Percentiles rank a stretch among this genome's conserved stretches.
Conservation (phyloP, 805 yeast species). For the Saccharomycopsis guyanensis region DNA sequence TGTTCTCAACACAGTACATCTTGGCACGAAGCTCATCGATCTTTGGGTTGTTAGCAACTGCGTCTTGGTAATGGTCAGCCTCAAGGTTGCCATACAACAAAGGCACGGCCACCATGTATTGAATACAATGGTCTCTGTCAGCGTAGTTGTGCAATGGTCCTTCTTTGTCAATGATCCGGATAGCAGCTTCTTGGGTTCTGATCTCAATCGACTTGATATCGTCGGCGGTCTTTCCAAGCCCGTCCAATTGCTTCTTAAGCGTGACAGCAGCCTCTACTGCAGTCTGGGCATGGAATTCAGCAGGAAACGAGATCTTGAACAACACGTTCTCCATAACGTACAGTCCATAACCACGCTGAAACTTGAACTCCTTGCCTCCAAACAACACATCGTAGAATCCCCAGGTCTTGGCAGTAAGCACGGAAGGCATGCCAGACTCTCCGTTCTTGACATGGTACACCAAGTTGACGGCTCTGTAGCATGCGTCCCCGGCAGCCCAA, state of each 20-base stretch:
- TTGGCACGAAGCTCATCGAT: slow-evolving; percentile 45
- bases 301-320: slow-evolving; percentile 57
- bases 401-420: slow-evolving; percentile 51
- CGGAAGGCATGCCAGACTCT: slow-evolving; percentile 47
- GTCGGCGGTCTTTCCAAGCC: slow-evolving; percentile 35
- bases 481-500: slow-evolving; percentile 65
- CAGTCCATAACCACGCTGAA: slow-evolving; percentile 47
- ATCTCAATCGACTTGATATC: slow-evolving; percentile 44
- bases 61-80: slow-evolving; percentile 50
- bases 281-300: slow-evolving; percentile 60
- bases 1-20: slow-evolving; percentile 47
- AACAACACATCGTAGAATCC: slow-evolving; percentile 58
- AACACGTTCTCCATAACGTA: slow-evolving; percentile 58
- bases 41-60: slow-evolving; percentile 42
- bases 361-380: slow-evolving; percentile 42
- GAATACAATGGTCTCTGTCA: slow-evolving; percentile 59
- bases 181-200: slow-evolving; percentile 54
- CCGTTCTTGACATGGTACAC: slow-evolving; percentile 46
- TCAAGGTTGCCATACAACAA: slow-evolving; percentile 47
- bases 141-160: slow-evolving; percentile 59
- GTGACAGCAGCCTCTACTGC: slow-evolving; percentile 53
- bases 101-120: slow-evolving; percentile 55
- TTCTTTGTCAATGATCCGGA: slow-evolving; percentile 50
- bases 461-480: slow-evolving; percentile 49
- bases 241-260: slow-evolving; percentile 31